Evolutionary conservation across 1,284 basidiomycete genomes (phyloP).

Genomic region (Rhodofomes roseus): DNA sequence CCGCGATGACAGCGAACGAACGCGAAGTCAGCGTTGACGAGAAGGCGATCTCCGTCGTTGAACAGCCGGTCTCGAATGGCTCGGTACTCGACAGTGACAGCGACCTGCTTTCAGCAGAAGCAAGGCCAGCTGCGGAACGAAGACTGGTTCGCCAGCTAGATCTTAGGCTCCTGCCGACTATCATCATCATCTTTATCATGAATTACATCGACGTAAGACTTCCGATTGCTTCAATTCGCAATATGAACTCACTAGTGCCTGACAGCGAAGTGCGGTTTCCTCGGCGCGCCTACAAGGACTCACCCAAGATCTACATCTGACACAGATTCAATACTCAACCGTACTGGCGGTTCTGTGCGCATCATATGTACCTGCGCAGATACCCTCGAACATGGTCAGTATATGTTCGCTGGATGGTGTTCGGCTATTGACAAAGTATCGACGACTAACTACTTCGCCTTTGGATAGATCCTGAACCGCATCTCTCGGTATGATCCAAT

Average conservation of each 20-base stretch:
- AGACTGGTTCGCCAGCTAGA: conserved; percentile 47
- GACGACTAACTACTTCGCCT: neutral
- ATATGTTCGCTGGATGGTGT: neutral
- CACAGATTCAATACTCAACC: conserved; percentile 56
- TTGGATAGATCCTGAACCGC: conserved; percentile 51
- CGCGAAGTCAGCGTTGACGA: neutral
- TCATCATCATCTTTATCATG: conserved; percentile 62
- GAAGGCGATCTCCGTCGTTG: neutral
- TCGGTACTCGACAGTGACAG: conserved; percentile 10
- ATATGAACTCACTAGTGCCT: neutral
- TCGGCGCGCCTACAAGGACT: conserved; percentile 60
- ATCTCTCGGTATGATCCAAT: conserved; percentile 40
- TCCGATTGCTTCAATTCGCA: neutral
- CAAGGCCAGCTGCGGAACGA: conserved; percentile 25
- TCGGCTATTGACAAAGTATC: neutral
- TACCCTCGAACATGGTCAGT: conserved; percentile 63
- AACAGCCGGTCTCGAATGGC: neutral
- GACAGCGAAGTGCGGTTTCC: conserved; percentile 58
- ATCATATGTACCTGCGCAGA: conserved; percentile 58
- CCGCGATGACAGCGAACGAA: neutral
- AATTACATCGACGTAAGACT: conserved; percentile 63
- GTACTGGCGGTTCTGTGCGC: conserved; percentile 57
- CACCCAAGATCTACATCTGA: conserved; percentile 50
- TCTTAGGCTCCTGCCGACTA: conserved; percentile 52
- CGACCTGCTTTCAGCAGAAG: conserved; percentile 23